phyloP scores from a whole-genome alignment of 805 yeast species.

The Ogataea zsoltii region DNA sequence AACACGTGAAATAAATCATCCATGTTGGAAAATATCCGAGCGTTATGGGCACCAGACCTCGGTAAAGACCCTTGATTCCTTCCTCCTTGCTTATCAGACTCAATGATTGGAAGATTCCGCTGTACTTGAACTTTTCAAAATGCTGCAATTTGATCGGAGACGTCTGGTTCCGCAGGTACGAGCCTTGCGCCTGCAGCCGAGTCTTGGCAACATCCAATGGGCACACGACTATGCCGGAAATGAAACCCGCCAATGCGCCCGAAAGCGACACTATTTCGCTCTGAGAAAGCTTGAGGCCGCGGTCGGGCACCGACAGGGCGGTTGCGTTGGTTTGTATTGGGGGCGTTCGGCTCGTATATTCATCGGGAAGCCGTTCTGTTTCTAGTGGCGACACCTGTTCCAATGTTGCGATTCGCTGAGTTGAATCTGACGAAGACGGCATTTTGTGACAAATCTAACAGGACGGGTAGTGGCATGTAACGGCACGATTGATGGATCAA shows the following conservation, averaged over 20 bases:
- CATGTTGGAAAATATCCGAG: conserved; percentile 96
- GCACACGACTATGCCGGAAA: conserved; percentile 87
- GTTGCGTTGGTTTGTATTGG: neutral
- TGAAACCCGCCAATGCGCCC: conserved; percentile 93
- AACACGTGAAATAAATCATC: conserved; percentile 92
- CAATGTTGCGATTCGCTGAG: conserved; percentile 1
- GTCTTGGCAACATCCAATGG: conserved; percentile 97
- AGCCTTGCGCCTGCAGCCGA: conserved; percentile 89
- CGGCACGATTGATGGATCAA: too few relatives aligned
- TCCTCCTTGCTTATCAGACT: conserved; percentile 69
- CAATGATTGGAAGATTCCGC: conserved; percentile 65
- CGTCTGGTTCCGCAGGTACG: conserved; percentile 29
- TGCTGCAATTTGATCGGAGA: conserved; percentile 10
- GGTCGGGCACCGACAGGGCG: neutral
- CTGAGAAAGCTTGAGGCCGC: conserved; percentile 23
- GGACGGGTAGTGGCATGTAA: too few relatives aligned
- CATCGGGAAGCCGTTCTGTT: conserved; percentile 5
- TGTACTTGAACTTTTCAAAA: conserved; percentile 41
- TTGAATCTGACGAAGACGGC: neutral
- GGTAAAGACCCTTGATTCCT: conserved; percentile 79
- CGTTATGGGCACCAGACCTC: conserved; percentile 90
- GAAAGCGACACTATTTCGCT: conserved; percentile 68
- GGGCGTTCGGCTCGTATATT: neutral
- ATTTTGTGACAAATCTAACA: too few relatives aligned
- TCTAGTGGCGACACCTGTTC: conserved; percentile 6